Base-by-base conservation (phyloP, 768 basidiomycete species). In the Naganishia vaughanmartiniae region DNA sequence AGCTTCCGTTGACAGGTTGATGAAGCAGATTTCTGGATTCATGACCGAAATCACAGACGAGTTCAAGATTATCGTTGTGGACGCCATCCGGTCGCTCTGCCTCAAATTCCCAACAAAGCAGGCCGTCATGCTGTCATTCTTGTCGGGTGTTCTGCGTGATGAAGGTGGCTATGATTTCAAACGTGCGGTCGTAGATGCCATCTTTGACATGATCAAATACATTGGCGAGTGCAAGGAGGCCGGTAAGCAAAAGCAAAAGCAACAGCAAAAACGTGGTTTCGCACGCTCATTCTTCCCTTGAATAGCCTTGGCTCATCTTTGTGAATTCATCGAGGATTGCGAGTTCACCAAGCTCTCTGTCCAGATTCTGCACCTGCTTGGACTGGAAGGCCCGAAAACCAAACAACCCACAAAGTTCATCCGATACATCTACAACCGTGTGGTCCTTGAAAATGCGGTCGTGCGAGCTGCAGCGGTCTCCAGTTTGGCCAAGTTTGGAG, bases 161-260 rank as follows among this genome's bases (percentile, higher is more conserved):
- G 96, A 99, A 82, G 96, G 96, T 68, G 96, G 96, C 6, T 98
- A 97, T 82, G 96, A 99, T 79, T 99, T 97, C 86, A 99, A 99
- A 83, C 92, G 94, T 55, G 92, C 96, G 9, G 92, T 98, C 57
- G 96, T 99, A 39, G 96, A 98, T 82, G 95, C 96, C 24, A 98
- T 99, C 79, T 98, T 99, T 80, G 96, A 99, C 82, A 99, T 99
- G 96, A 92, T 99, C 86, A 97, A 95, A 79, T 98, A 87, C 83
- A 97, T 99, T 76, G 84, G 84, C 54, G 95, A 97, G 65, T 91
- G 90, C 83, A 95, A 96, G 83, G 96, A 99, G 80, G 91, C 96
- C 77, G 83, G 83, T 82, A 34, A 73, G 83, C 76, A 4, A 1
- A 34, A 73, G 83, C 76, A 4, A 1, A n/a, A 11, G 0, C 26